phyloP scores from a whole-genome alignment of 768 basidiomycete genomes.

The Lentinula sp. region DNA sequence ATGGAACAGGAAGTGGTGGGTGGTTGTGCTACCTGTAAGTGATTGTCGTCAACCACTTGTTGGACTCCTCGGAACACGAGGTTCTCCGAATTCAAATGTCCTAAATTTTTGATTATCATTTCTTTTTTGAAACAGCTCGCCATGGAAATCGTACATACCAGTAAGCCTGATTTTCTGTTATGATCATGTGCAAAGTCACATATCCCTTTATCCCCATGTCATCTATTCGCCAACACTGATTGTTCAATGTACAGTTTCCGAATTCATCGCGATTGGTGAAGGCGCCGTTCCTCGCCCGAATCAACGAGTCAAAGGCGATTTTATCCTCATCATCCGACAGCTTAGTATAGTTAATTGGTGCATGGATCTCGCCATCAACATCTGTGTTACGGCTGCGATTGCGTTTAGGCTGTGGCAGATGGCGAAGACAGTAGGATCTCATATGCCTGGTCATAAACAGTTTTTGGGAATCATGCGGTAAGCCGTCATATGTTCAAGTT shows the following conservation, averaged over 20 bases:
- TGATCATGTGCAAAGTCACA: no score
- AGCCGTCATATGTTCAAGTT: background rate
- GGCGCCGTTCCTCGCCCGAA: background rate
- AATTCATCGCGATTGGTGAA: constrained; percentile 2
- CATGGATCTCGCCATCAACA: constrained; percentile 6
- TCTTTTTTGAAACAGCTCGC: background rate
- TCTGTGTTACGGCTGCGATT: constrained; percentile 4
- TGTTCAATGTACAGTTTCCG: background rate
- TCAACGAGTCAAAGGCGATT: background rate
- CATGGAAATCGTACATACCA: constrained; percentile 1
- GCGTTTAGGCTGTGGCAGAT: constrained; percentile 2
- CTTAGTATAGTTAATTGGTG: constrained; percentile 1
- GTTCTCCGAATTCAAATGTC: background rate
- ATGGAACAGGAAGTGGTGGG: background rate
- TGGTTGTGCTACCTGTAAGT: background rate
- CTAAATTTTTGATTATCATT: background rate
- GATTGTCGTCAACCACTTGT: background rate
- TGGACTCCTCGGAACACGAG: background rate
- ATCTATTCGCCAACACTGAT: background rate
- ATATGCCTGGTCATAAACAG: background rate
- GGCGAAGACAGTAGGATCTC: background rate
- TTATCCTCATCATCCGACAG: background rate
- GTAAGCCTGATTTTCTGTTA: background rate
- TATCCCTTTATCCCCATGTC: background rate
- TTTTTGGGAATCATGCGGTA: background rate